Evolutionary conservation across 306 rosid species (phyloP), one percentile per base, ranked within the genome.

Genomic region (Ammopiptanthus mongolicus): DNA sequence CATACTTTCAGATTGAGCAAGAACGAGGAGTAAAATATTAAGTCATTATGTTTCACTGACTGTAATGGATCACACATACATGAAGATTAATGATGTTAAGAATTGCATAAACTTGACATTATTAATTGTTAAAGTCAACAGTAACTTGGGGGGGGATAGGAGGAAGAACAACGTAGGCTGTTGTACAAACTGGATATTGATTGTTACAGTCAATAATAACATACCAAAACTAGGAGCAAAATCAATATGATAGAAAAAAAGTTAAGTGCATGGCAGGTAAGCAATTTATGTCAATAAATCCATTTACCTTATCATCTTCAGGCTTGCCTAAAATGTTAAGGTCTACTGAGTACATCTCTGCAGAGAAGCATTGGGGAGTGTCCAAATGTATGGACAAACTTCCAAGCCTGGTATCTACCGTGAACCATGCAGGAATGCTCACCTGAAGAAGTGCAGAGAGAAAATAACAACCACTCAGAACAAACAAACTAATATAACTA

Each of bases 391-490:
- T 79, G 23, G 97, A 90, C 85, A 92, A 87, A 81, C 97, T 82
- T 80, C 97, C 97, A 79, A 92, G 92, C 76, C 92, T 85, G 41
- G 91, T 82, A 83, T 92, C 97, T 68, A 92, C 96, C 0, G 97
- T 84, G 83, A 90, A 90, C 97, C 97, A 92, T 33, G 97, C 86
- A 82, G 97, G 96, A 85, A 92, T 90, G 75, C 93, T 92, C 56
- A 92, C 93, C 97, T 92, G 86, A 77, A 84, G 78, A 67, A 75
- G 56, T 31, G 46, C 63, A 34, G 12, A 7, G 59, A 65, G 56
- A 69, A 75, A 37, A 74, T 6, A 28, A 75, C 80, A 64, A 47
- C 18, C 57, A 36, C 68, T 33, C 39, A 31, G 39, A 48, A 53
- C 51, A 21, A 50, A 76, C 34, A 33, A 71, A 72, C 17, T 33